Evolutionary conservation across 768 basidiomycete species (phyloP), one percentile per base, ranked within the genome.

Genomic region (Mycena capillaripes): DNA sequence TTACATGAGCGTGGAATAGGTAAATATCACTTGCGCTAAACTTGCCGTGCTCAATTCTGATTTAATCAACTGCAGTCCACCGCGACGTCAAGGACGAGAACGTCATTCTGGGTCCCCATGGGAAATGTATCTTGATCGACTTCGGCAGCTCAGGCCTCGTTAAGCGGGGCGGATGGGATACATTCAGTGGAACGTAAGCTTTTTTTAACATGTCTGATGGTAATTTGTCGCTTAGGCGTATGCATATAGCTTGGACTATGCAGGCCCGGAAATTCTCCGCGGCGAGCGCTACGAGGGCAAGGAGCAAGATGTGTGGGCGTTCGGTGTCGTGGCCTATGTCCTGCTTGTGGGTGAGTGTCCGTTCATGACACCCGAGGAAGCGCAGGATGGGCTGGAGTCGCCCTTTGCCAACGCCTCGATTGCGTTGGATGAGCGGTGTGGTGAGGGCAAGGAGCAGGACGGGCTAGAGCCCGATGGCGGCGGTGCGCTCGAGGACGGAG

Each of bases 11-110:
- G 93, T 75, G 96, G 96, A 64, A 98, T 99, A 69, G 95, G 97
- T 94, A 78, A 79, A n/a, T 48, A 21, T 42, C 53, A 25, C 38
- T 38, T 53, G 16, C 36, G 29, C 60, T 32, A 46, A 32, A 29
- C 46, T 29, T 46, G 21, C 27, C n/a, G n/a, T n/a, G 1, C 27
- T 17, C 11, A 11, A 40, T n/a, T 12, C 53, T 42, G 23, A 50
- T 60, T 11, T 42, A 62, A 23, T 60, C 59, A 52, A 72, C 72
- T 72, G 68, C 58, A 95, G 94, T 99, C 12, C 97, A 99, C 81
- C 94, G 97, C 62, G 97, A 99, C 78, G 92, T 99, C 81, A 99
- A 99, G 83, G 97, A 99, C 77, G 97, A 99, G 81, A 98, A 98
- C 80, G 94, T 96, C 19, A 92, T 96, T 42, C 87, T 96, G 50